These are phyloP conservation scores for Stylonectria norvegica DNA, from an alignment of 2,329 filamentous ascomycete genomes.

Conservation along the genomic window DNA sequence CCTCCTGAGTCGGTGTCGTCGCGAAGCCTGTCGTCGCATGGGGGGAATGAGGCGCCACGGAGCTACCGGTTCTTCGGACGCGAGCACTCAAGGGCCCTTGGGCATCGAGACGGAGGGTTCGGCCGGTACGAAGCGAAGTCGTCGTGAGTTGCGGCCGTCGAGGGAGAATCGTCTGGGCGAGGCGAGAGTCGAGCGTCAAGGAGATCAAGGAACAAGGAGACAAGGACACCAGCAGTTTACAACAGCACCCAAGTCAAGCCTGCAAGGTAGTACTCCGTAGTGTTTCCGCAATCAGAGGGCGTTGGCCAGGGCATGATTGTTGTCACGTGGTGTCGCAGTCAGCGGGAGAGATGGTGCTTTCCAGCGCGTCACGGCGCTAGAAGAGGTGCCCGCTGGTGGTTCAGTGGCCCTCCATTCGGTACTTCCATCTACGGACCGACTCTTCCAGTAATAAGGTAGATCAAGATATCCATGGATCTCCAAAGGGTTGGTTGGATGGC, in stretches of 20 bases:
- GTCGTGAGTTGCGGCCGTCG: constrained; percentile 3
- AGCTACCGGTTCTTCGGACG: constrained; percentile 24
- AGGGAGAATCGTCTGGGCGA: constrained; percentile 7
- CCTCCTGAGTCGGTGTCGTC: constrained; percentile 32
- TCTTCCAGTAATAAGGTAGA: too few species aligned
- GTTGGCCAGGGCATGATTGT: constrained; percentile 24
- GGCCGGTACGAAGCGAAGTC: too few species aligned
- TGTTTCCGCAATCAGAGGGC: constrained; percentile 22
- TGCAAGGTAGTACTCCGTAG: background rate
- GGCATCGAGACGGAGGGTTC: constrained; percentile 15
- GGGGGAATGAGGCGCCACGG: constrained; percentile 22
- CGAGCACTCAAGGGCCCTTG: constrained; percentile 23
- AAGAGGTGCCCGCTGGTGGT: constrained; percentile 20
- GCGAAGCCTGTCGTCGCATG: constrained; percentile 35
- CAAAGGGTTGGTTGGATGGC: background rate
- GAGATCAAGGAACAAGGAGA: constrained; percentile 21
- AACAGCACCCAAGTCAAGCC: background rate
- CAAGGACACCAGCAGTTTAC: constrained; percentile 5
- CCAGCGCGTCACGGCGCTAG: constrained; percentile 23
- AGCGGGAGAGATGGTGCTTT: too few species aligned
- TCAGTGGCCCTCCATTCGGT: too few species aligned
- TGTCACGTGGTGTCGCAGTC: constrained; percentile 24
- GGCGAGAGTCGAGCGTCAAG: too few species aligned
- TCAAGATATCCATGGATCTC: too few species aligned
- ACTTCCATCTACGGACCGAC: too few species aligned